These are phyloP conservation scores for Populus simonii DNA, from an alignment of 345 rosid species.

Conservation along the genomic window DNA sequence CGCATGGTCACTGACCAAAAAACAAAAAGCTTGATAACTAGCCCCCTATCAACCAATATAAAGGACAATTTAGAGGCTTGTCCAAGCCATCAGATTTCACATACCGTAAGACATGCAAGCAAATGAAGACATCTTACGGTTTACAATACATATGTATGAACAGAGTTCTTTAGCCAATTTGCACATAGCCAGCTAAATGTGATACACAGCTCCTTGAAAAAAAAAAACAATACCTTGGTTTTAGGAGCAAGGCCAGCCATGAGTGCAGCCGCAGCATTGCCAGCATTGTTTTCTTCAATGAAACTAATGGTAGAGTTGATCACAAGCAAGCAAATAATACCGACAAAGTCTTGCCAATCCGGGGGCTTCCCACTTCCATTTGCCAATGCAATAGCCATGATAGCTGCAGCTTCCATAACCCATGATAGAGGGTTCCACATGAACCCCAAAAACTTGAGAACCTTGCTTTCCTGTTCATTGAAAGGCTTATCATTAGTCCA, in stretches of 20 bases:
- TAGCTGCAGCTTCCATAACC: slow-evolving; percentile 35
- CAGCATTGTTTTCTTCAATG: slow-evolving; percentile 35
- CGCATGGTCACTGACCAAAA: not conserved
- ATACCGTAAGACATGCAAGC: not conserved
- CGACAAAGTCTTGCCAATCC: slow-evolving; percentile 31
- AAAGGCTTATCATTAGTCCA: not conserved
- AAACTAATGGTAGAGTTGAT: slow-evolving; percentile 36
- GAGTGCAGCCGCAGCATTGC: slow-evolving; percentile 32
- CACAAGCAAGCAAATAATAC: slow-evolving; percentile 24
- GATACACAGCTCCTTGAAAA: not conserved
- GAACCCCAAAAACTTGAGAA: slow-evolving; percentile 32
- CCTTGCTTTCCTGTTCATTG: slow-evolving; percentile 24
- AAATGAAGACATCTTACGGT: not conserved
- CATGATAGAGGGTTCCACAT: slow-evolving; percentile 36
- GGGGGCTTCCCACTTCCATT: slow-evolving; percentile 27
- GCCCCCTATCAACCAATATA: not conserved
- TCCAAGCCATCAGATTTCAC: not conserved
- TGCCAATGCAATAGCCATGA: slow-evolving; percentile 32
- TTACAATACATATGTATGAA: not conserved
- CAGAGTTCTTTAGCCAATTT: not conserved
- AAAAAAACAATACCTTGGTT: slow-evolving; percentile 19
- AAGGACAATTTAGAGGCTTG: not conserved
- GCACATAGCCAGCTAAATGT: not conserved
- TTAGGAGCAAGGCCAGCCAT: slow-evolving; percentile 34
- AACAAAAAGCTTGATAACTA: too few species aligned